Evolutionary conservation across 192 early-diverging fungal species (phyloP).

Genomic region (Phlyctochytrium planicorne): DNA sequence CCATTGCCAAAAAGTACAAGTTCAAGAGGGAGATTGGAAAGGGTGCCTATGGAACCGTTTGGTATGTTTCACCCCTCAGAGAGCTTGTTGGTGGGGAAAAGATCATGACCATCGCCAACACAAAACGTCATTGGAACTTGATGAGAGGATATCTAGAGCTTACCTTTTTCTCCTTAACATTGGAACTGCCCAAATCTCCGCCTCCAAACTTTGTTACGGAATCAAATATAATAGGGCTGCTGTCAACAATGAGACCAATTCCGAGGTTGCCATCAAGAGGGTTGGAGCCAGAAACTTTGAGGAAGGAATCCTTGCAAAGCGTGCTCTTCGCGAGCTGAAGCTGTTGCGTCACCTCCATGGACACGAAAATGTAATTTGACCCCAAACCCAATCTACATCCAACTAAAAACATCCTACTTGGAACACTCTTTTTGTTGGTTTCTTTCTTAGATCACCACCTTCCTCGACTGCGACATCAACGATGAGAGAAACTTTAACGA

Average conservation of each 20-base stretch:
- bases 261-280: conserved; percentile 93
- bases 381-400: background rate
- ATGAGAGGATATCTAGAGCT: too few species aligned
- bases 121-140: too few species aligned
- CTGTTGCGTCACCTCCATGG: conserved; percentile 89
- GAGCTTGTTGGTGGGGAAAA: background rate
- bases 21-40: conserved; percentile 33
- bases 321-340: conserved; percentile 90
- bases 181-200: too few species aligned
- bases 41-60: conserved; percentile 37
- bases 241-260: conserved; percentile 73
- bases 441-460: conserved; percentile 46
- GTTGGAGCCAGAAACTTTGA: conserved; percentile 77
- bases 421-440: background rate
- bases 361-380: conserved; percentile 79
- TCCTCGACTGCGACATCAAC: conserved; percentile 70
- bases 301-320: conserved; percentile 82
- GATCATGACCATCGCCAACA: too few species aligned
- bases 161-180: too few species aligned
- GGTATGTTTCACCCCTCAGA: conserved; percentile 12
- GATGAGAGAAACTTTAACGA: conserved; percentile 56
- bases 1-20: conserved; percentile 37
- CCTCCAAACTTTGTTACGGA: too few species aligned
- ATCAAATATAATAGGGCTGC: too few species aligned
- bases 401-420: background rate